These are phyloP conservation scores for Xylaria intraflava DNA, from an alignment of 495 filamentous ascomycete genomes.

Conservation along the genomic window DNA sequence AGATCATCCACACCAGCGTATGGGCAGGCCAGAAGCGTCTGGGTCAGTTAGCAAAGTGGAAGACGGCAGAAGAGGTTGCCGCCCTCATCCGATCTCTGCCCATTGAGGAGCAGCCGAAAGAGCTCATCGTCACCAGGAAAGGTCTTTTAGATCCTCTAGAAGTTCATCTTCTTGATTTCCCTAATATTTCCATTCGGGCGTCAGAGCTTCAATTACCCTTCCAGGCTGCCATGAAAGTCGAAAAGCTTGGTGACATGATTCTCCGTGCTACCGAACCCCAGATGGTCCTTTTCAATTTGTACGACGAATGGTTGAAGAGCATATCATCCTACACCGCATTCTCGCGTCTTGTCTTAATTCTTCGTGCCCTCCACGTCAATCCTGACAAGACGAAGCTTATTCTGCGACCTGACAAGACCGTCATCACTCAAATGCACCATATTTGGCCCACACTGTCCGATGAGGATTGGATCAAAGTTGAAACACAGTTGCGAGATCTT, in stretches of 20 bases:
- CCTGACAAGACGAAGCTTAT: constrained; percentile 98
- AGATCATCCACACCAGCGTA: constrained; percentile 99
- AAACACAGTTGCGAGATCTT: constrained; percentile 89
- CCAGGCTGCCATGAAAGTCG: constrained; percentile 99
- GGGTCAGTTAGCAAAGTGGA: constrained; percentile 98
- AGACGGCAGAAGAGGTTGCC: constrained; percentile 99
- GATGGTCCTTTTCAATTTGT: constrained; percentile 99
- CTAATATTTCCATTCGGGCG: constrained; percentile 97
- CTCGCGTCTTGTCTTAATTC: constrained; percentile 89
- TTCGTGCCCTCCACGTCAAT: constrained; percentile 95
- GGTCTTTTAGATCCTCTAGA: constrained; percentile 96
- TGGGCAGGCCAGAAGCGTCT: constrained; percentile 99
- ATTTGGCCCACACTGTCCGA: constrained; percentile 95
- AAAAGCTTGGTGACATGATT: constrained; percentile 99
- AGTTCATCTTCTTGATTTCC: constrained; percentile 96
- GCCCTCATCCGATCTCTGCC: constrained; percentile 94
- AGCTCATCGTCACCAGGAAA: constrained; percentile 96
- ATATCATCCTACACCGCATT: constrained; percentile 99
- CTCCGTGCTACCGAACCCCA: constrained; percentile 94
- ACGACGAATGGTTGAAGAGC: constrained; percentile 98
- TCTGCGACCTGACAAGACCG: constrained; percentile 93
- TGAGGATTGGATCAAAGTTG: constrained; percentile 98
- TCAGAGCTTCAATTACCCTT: constrained; percentile 97
- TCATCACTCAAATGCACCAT: constrained; percentile 97
- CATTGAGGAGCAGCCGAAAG: constrained; percentile 98